Base-by-base conservation (phyloP, 768 basidiomycete species). In the Kwoniella bestiolae region DNA sequence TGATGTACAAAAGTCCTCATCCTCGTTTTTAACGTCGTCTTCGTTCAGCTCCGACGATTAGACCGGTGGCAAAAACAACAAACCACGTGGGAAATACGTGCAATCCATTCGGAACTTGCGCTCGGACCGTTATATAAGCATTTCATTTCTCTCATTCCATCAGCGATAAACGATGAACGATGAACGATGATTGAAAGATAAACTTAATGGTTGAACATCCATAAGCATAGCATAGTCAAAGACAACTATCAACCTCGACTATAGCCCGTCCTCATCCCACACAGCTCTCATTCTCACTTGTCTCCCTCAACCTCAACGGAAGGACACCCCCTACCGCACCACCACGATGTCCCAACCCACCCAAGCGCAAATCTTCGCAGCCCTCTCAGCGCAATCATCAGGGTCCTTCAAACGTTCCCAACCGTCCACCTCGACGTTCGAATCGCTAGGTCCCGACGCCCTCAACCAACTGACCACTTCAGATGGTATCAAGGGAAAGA, bases 331-430 rank as follows among this genome's bases (percentile, higher is more conserved):
- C n/a, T 8, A 47, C 6, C 6, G 6, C 23, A 6, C 8, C 14
- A 1, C n/a, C 29, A 52, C 14, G 6, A 72, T 69, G 64, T 18
- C 69, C 26, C 65, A 75, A 57, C 77, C 77, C n/a, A 71, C 71
- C 7, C 79, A 78, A 69, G 70, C 72, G 1, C 72, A 76, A 25
- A 73, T 80, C 49, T 60, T 75, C 53, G 77, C 75, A 23, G 79
- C 79, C 3, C 57, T 80, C 4, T 55, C 65, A 44, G 67, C 71
- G 11, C 73, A 74, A 56, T 63, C 76, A 7, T 55, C 53, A 7
- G 34, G 45, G 2, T 72, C 74, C 1, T 71, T 65, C 49, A 64
- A 60, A 5, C 58, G 69, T 31, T 28, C 56, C 9, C 35, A 56
- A 32, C n/a, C n/a, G n/a, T n/a, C n/a, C n/a, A n/a, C n/a, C n/a